Evolutionary conservation across 2,329 filamentous ascomycete species (phyloP), one percentile per base, ranked within the genome.

Genomic region (Penicillium brevicompactum): DNA sequence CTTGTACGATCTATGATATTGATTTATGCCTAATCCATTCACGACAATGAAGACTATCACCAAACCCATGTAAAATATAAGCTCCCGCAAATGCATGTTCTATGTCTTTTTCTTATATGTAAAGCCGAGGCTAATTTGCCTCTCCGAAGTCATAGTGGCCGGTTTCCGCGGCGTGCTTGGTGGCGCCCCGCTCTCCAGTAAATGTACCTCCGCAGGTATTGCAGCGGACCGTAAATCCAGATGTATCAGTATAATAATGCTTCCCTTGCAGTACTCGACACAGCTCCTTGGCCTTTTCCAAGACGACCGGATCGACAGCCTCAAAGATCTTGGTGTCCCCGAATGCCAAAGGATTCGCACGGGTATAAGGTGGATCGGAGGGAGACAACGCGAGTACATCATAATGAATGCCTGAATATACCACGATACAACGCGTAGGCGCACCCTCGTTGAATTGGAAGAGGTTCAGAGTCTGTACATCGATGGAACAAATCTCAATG

Each of bases 341-440:
- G 24, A 94, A 89, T 0, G 90, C 85, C 7, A 87, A 84, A 10
- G 84, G 77, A 45, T 83, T 79, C 5, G 84, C 76, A 55, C 78
- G 80, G 43, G 78, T 80, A 63, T 80, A 80, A 4, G 84, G 85
- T 61, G 75, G 81, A 59, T 80, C 82, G 21, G 80, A 86, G 38
- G 83, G 85, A 16, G 86, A 87, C 61, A 96, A 85, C 1, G 90
- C 91, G 56, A 97, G 87, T 6, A 90, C 88, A 73, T 97, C 93
- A 75, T 97, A 97, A 72, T 97, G 92, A 48, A 97, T 94, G 2
- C 92, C 92, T 0, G 89, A 93, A 74, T 96, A 97, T 0, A 96
- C 87, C 22, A 97, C 78, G 24, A 96, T 86, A 67, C 90, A 92
- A 6, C 91, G 82, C 40, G 82, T 84, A 32, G 78, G 72, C 50